These are phyloP conservation scores for Phenoliferia sp. DNA, from an alignment of 1,284 basidiomycete species.

Conservation along the genomic window DNA sequence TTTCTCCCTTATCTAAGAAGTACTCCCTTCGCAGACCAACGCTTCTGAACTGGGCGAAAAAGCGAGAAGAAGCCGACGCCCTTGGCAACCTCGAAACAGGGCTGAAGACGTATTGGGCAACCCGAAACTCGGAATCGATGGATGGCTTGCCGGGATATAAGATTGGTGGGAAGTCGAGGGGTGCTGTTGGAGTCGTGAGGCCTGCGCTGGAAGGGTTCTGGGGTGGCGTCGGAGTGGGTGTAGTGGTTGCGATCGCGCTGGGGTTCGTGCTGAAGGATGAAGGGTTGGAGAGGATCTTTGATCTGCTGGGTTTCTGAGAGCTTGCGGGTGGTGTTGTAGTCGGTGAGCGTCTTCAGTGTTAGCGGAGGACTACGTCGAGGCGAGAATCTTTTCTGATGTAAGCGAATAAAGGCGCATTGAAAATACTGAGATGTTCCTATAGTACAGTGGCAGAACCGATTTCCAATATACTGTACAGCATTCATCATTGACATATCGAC, in stretches of 20 bases:
- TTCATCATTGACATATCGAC: no score
- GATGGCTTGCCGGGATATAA: constrained; percentile 28
- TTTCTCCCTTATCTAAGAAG: neutral
- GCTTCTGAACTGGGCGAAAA: constrained; percentile 6
- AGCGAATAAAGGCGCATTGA: no score
- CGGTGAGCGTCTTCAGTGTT: no score
- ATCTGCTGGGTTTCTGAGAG: neutral
- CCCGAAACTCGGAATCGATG: constrained; percentile 24
- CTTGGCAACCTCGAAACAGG: neutral
- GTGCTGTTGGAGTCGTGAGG: neutral
- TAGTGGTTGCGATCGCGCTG: neutral
- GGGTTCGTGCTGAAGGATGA: neutral
- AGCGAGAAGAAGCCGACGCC: constrained; percentile 17
- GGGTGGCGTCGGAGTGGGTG: neutral
- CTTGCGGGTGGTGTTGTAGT: no score
- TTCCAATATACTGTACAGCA: no score
- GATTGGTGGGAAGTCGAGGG: neutral
- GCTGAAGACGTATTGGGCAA: constrained; percentile 18
- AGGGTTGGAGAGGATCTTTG: neutral
- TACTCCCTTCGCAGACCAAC: constrained; percentile 4
- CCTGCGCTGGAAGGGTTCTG: neutral
- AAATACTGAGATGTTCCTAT: no score
- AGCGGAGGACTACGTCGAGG: no score
- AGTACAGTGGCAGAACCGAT: no score
- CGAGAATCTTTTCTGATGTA: no score